These are phyloP conservation scores for Pistacia integerrima DNA, from an alignment of 345 rosid genomes.

Conservation along the genomic window DNA sequence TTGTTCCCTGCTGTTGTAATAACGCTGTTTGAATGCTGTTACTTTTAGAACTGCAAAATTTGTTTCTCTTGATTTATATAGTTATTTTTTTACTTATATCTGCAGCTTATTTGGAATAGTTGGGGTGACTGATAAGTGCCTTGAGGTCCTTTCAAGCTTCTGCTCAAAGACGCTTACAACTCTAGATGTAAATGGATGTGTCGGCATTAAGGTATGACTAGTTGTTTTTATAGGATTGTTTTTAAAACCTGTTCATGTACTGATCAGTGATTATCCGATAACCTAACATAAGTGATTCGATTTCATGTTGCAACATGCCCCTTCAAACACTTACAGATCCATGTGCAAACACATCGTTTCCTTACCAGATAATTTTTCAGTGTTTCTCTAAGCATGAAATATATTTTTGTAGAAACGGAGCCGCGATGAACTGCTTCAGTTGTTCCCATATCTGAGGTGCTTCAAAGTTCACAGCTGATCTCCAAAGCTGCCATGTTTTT, in stretches of 20 bases:
- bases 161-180: constrained; percentile 75
- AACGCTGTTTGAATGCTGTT: too few relatives aligned
- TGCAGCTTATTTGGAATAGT: too few relatives aligned
- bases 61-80: too few relatives aligned
- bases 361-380: neutral
- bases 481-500: constrained; percentile 2
- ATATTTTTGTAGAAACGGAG: constrained; percentile 57
- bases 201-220: constrained; percentile 71
- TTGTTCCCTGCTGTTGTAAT: constrained; percentile 31
- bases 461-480: constrained; percentile 91
- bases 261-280: neutral
- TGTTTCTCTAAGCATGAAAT: neutral
- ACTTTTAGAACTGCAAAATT: too few relatives aligned
- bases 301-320: neutral
- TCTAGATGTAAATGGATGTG: constrained; percentile 92
- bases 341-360: neutral
- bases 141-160: constrained; percentile 67
- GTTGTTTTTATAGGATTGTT: neutral
- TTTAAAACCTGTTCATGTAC: neutral
- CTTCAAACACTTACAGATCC: neutral
- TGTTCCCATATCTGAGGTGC: constrained; percentile 70
- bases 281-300: neutral
- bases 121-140: constrained; percentile 40
- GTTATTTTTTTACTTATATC: too few relatives aligned
- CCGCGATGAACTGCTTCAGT: constrained; percentile 64